These are phyloP conservation scores for Carex myosuroides DNA, from an alignment of 176 grass and related monocot genomes.

Conservation along the genomic window DNA sequence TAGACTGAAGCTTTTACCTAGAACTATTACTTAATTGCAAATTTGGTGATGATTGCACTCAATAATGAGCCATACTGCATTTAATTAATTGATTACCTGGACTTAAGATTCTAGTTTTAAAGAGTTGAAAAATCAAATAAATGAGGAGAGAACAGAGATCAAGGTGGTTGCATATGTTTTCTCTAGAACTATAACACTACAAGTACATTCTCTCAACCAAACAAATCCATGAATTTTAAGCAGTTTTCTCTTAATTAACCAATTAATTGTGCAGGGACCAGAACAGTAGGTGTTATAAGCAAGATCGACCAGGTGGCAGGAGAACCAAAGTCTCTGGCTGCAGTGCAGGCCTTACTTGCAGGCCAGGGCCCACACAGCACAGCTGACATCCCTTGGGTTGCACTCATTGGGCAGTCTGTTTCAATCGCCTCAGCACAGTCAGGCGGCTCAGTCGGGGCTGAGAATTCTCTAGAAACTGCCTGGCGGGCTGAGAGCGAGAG, in stretches of 20 bases:
- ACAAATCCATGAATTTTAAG: neutral
- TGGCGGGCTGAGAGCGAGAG: conserved; percentile 79
- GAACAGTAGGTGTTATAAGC: conserved; percentile 91
- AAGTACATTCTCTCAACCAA: neutral
- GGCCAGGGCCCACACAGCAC: conserved; percentile 69
- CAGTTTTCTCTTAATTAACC: neutral
- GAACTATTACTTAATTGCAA: neutral
- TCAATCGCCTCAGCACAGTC: conserved; percentile 64
- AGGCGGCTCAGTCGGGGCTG: conserved; percentile 61
- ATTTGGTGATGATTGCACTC: neutral
- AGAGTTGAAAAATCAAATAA: neutral
- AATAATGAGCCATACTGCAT: neutral
- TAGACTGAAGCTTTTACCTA: neutral
- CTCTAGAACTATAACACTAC: neutral
- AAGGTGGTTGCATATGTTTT: neutral
- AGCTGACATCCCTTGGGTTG: conserved; percentile 75
- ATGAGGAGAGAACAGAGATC: neutral
- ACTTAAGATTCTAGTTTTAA: neutral
- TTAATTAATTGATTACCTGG: neutral
- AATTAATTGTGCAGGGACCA: conserved; percentile 60
- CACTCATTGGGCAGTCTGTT: conserved; percentile 83
- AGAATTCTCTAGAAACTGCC: conserved; percentile 81
- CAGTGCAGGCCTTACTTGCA: conserved; percentile 59
- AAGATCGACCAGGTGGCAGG: conserved; percentile 83
- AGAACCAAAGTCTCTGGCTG: conserved; percentile 67